phyloP scores from a whole-genome alignment of 345 rosid species.

The Citrus inodora region DNA sequence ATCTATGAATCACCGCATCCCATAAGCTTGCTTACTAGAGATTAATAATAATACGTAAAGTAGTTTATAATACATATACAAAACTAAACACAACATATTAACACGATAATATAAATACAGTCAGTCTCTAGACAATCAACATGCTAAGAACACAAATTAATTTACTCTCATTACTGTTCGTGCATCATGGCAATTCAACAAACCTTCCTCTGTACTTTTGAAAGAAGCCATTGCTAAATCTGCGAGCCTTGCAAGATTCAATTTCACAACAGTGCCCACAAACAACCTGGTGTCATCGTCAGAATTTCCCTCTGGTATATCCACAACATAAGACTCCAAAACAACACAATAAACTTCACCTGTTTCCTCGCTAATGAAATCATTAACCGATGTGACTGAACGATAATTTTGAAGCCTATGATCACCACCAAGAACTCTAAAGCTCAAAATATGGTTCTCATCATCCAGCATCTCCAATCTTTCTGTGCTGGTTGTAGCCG shows the following conservation, averaged over 20 bases:
- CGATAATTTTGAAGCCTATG: constrained; percentile 36
- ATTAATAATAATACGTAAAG: background rate
- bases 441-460: constrained; percentile 32
- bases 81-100: too few species aligned
- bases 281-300: constrained; percentile 13
- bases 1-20: background rate
- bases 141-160: background rate
- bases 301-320: constrained; percentile 12
- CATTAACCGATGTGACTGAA: constrained; percentile 25
- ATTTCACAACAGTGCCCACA: constrained; percentile 8
- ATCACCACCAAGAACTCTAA: constrained; percentile 34
- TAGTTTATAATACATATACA: background rate
- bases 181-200: background rate
- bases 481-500: constrained; percentile 11
- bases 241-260: constrained; percentile 14
- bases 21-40: background rate
- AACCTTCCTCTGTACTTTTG: background rate
- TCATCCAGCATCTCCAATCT: constrained; percentile 35
- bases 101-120: too few species aligned
- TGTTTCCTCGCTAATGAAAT: background rate
- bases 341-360: background rate
- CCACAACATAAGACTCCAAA: constrained; percentile 10
- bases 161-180: background rate
- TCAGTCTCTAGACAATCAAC: background rate
- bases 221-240: background rate